Conservation (phyloP, 805 yeast species). For the Candida orba region DNA sequence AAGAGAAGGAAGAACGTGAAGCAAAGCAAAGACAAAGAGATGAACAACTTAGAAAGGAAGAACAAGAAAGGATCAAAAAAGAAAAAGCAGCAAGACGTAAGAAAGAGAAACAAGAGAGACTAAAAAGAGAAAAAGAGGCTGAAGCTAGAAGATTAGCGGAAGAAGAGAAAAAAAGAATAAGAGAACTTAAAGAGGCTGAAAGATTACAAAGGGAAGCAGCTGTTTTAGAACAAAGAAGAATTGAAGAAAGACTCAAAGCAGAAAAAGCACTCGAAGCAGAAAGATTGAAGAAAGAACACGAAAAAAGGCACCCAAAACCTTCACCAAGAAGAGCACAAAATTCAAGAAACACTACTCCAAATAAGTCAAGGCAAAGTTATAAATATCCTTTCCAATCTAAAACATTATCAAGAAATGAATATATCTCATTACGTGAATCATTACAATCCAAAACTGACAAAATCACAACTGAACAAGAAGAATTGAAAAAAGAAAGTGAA, state of each 20-base stretch:
- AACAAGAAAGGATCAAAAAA: background rate
- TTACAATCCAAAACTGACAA: too few relatives aligned
- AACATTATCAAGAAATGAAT: too few relatives aligned
- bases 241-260: conserved; percentile 3
- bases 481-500: too few relatives aligned
- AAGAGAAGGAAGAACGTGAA: background rate
- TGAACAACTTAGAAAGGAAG: background rate
- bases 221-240: conserved; percentile 16
- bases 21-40: background rate
- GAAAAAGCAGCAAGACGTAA: background rate
- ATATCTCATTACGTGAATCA: too few relatives aligned
- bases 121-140: background rate
- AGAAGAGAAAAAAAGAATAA: conserved; percentile 2
- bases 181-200: conserved; percentile 1
- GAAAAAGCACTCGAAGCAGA: background rate
- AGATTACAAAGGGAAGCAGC: conserved; percentile 15
- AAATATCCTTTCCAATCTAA: too few relatives aligned
- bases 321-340: too few relatives aligned
- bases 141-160: background rate
- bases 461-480: too few relatives aligned
- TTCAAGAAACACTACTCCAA: too few relatives aligned
- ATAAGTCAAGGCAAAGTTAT: too few relatives aligned
- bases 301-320: too few relatives aligned
- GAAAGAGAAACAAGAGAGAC: conserved; percentile 5
- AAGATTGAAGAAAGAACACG: conserved; percentile 1